Conservation (phyloP, 306 rosid genomes). For the Corylus avellana region DNA sequence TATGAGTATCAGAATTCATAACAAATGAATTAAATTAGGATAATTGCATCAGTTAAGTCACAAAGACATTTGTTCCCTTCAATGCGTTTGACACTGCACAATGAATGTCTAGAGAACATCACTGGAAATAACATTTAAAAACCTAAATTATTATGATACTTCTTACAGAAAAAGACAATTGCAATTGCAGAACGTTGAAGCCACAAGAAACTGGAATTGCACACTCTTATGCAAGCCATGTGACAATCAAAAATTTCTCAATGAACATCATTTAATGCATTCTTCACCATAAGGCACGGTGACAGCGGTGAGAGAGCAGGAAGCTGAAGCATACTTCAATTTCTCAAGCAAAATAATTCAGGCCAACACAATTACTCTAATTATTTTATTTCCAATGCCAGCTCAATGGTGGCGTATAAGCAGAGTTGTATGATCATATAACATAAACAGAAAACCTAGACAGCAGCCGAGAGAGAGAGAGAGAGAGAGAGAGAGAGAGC, state of each 20-base stretch:
- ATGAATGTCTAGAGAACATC: conserved; percentile 7
- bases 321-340: neutral
- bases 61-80: neutral
- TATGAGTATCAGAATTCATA: conserved; percentile 9
- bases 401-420: neutral
- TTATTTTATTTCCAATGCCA: neutral
- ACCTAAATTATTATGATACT: neutral
- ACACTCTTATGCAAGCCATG: neutral
- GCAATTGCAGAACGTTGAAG: neutral
- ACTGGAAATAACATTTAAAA: neutral
- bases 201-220: neutral
- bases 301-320: conserved; percentile 1
- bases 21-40: neutral
- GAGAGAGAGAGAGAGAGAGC: neutral
- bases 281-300: neutral
- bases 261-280: neutral
- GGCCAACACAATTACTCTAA: neutral
- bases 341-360: conserved; percentile 1
- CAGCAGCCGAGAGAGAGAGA: neutral
- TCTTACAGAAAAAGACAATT: neutral
- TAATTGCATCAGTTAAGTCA: neutral
- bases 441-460: neutral
- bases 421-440: conserved; percentile 1
- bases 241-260: neutral
- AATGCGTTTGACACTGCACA: conserved; percentile 2